Evolutionary conservation across 2,329 filamentous ascomycete species (phyloP), one percentile per base, ranked within the genome.

Genomic region (Ophiosphaerella narmari): DNA sequence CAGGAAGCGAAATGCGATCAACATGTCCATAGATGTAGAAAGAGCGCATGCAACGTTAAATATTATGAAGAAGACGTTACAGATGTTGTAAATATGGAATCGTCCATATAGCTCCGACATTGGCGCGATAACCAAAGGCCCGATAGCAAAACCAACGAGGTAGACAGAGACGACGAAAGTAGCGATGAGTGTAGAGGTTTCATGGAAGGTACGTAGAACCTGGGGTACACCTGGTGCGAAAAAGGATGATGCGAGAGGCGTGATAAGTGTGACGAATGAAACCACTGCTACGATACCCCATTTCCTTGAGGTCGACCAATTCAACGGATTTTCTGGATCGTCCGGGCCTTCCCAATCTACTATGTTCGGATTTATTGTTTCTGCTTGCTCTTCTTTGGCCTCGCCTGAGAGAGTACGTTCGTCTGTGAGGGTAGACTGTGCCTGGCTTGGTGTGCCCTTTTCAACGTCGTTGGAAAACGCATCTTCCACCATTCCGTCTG

Each of bases 171-270:
- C 72, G 4, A 75, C 68, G 14, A 74, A 73, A 1, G 68, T 42
- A 3, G 71, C 65, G 8, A 74, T 61, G 8, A 68, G 38, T 7
- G 64, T 68, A 8, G 66, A 71, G 2, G 57, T 52, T 12, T 61
- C 65, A 32, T 67, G 35, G 39, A 75, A 75, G 1, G 63, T 54
- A 1, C 42, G 45, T 56, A 75, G 66, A 2, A 75, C 68, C 48
- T 82, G 73, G 0, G 83, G 81, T 0, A 89, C 83, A 11, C 82
- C 86, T 0, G 87, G 87, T 0, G 86, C 86, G 53, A 75, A 75
- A 52, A 74, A 72, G 13, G 67, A 70, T 2, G 71, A 74, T 7
- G 64, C 72, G 3, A 75, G 60, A 2, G 73, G 71, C 48, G 72
- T 72, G 46, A 76, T 65, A 35, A 77, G 62, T 0, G 74, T 75